Conservation (phyloP, 192 early-diverging fungal genomes). For the Coemansia sp. region DNA sequence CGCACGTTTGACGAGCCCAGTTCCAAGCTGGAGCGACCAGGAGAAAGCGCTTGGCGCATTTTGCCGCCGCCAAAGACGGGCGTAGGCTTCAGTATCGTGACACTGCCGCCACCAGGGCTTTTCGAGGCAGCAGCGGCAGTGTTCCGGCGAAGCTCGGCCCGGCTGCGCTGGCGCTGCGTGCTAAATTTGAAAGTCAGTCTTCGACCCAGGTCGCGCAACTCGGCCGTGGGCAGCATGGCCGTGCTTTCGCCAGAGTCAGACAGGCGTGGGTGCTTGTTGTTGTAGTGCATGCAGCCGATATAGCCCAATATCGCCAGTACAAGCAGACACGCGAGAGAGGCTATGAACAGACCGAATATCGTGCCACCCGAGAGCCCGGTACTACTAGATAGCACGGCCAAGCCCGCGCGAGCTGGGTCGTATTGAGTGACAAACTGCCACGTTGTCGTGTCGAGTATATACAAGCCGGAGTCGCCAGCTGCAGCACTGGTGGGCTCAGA, state of each 20-base stretch:
- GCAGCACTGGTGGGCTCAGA: background rate
- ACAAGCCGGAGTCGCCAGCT: slow-evolving; percentile 29
- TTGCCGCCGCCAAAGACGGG: slow-evolving; percentile 1
- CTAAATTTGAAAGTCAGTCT: slow-evolving; percentile 33
- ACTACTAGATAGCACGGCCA: slow-evolving; percentile 23
- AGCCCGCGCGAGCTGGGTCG: slow-evolving; percentile 29
- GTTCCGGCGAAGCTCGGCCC: background rate
- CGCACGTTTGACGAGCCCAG: slow-evolving; percentile 6
- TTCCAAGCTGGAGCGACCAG: background rate
- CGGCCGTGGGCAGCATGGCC: slow-evolving; percentile 34
- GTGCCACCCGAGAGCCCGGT: slow-evolving; percentile 36
- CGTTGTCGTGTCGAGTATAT: slow-evolving; percentile 41
- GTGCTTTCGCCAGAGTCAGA: slow-evolving; percentile 26
- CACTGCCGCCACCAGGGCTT: background rate
- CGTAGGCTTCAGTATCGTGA: background rate
- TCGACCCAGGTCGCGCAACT: slow-evolving; percentile 41
- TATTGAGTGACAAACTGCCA: slow-evolving; percentile 46
- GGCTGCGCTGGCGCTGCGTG: slow-evolving; percentile 15
- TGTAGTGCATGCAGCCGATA: slow-evolving; percentile 49
- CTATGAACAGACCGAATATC: slow-evolving; percentile 48
- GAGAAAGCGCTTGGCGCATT: slow-evolving; percentile 6
- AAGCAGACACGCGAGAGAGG: slow-evolving; percentile 31
- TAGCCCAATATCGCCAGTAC: slow-evolving; percentile 38
- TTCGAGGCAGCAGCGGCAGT: background rate
- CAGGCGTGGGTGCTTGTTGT: slow-evolving; percentile 39